Conservation (phyloP, 192 early-diverging fungal genomes). For the Mortierella claussenii region DNA sequence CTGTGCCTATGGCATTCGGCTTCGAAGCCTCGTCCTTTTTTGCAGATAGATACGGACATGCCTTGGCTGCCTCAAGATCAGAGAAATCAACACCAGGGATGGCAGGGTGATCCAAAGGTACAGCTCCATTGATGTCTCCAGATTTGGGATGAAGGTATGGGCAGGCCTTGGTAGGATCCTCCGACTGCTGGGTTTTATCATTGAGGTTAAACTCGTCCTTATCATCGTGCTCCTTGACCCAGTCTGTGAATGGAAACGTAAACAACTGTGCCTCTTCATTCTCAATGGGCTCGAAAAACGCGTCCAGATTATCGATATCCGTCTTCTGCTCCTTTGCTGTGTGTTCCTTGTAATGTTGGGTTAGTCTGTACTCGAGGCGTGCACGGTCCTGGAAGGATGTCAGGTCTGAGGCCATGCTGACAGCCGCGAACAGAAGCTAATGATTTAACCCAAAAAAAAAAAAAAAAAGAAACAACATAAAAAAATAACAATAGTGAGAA, state of each 20-base stretch:
- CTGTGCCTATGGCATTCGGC: neutral
- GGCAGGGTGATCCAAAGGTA: conserved; percentile 5
- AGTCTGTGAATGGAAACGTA: conserved; percentile 24
- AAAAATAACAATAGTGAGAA: no score
- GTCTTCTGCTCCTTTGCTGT: neutral
- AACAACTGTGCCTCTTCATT: conserved; percentile 23
- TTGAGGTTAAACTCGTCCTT: conserved; percentile 4
- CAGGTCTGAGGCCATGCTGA: conserved; percentile 15
- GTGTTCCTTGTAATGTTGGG: conserved; percentile 18
- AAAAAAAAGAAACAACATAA: no score
- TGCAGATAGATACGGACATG: conserved; percentile 15
- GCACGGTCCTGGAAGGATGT: conserved; percentile 15
- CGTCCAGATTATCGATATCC: neutral
- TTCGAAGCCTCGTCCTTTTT: neutral
- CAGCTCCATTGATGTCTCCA: conserved; percentile 20
- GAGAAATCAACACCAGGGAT: conserved; percentile 33
- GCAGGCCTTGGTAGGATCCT: conserved; percentile 16
- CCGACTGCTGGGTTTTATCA: neutral
- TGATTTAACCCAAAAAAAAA: no score
- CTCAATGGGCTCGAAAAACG: conserved; percentile 24
- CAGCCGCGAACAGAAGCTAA: conserved; percentile 33
- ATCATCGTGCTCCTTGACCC: conserved; percentile 15
- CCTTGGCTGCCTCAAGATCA: conserved; percentile 14
- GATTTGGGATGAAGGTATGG: conserved; percentile 12
- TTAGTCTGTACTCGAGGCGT: conserved; percentile 27